phyloP scores from a whole-genome alignment of 2,329 filamentous ascomycete species.

The Aspergillus aculeatinus region DNA sequence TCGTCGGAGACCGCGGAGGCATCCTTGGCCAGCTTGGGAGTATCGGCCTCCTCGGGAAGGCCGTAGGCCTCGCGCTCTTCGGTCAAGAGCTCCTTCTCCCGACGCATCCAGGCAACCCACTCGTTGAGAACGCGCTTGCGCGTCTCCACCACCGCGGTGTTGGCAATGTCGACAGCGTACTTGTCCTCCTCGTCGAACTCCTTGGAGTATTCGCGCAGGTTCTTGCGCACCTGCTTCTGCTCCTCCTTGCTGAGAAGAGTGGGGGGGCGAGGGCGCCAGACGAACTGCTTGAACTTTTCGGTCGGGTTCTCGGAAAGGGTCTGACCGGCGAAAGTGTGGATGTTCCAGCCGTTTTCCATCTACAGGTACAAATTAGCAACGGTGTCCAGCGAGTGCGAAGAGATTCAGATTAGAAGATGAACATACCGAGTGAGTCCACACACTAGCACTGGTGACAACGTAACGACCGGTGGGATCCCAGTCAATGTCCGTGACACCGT shows the following conservation, averaged over 20 bases:
- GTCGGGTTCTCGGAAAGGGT: constrained; percentile 85
- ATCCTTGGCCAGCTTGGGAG: constrained; percentile 52
- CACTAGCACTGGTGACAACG: constrained; percentile 86
- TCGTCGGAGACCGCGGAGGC: constrained; percentile 59
- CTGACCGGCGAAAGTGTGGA: constrained; percentile 94
- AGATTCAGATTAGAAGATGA: neutral
- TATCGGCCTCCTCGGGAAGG: constrained; percentile 64
- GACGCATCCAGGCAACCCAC: constrained; percentile 81
- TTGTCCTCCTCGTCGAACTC: constrained; percentile 94
- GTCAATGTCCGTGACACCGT: constrained; percentile 94
- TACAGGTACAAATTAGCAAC: constrained; percentile 41
- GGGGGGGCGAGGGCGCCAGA: constrained; percentile 87
- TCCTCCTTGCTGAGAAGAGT: constrained; percentile 95
- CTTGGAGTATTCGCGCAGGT: constrained; percentile 92
- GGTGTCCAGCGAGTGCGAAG: constrained; percentile 1
- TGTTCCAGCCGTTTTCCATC: constrained; percentile 99
- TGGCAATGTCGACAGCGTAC: constrained; percentile 88
- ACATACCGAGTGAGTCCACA: constrained; percentile 93
- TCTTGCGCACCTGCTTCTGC: constrained; percentile 97
- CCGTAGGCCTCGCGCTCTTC: constrained; percentile 70
- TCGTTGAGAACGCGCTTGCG: constrained; percentile 79
- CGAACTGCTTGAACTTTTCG: constrained; percentile 97
- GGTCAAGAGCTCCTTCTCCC: constrained; percentile 67
- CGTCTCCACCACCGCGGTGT: constrained; percentile 88
- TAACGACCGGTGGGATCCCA: constrained; percentile 97